Evolutionary conservation across 2,329 filamentous ascomycete species (phyloP).

Genomic region (Phoma sp.): DNA sequence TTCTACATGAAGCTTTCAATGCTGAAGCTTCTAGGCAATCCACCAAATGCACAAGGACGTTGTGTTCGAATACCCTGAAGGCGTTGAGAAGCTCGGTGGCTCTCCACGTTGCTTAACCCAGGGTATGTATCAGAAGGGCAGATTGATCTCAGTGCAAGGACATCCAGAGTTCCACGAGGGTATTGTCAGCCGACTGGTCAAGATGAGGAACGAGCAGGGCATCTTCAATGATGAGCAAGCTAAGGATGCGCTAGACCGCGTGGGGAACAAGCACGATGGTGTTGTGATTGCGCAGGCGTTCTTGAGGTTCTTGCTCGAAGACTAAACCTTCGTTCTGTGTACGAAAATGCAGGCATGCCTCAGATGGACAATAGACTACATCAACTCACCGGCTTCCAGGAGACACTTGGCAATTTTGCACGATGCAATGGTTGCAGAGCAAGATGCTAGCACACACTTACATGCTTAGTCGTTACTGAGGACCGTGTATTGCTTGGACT

Average conservation of each 20-base stretch:
- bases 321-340: slow-evolving; percentile 17
- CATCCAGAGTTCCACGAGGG: slow-evolving; percentile 81
- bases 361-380: too few relatives aligned
- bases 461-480: too few relatives aligned
- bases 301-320: slow-evolving; percentile 74
- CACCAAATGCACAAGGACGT: slow-evolving; percentile 89
- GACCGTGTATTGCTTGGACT: too few relatives aligned
- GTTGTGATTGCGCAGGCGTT: slow-evolving; percentile 76
- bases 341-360: too few relatives aligned
- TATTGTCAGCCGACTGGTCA: slow-evolving; percentile 73
- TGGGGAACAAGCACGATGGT: slow-evolving; percentile 75
- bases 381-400: too few relatives aligned
- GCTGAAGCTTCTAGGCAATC: slow-evolving; percentile 59
- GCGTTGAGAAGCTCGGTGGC: slow-evolving; percentile 67
- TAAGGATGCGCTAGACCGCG: slow-evolving; percentile 70
- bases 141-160: slow-evolving; percentile 79
- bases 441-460: too few relatives aligned
- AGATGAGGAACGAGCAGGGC: slow-evolving; percentile 67
- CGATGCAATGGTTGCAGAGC: too few relatives aligned
- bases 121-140: slow-evolving; percentile 72
- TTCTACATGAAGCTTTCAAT: not conserved
- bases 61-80: slow-evolving; percentile 67
- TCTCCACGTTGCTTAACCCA: slow-evolving; percentile 75
- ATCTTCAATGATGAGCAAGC: slow-evolving; percentile 74
- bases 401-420: too few relatives aligned